phyloP scores from a whole-genome alignment of 805 yeast species.

The Kodamaea nitidulidarum region DNA sequence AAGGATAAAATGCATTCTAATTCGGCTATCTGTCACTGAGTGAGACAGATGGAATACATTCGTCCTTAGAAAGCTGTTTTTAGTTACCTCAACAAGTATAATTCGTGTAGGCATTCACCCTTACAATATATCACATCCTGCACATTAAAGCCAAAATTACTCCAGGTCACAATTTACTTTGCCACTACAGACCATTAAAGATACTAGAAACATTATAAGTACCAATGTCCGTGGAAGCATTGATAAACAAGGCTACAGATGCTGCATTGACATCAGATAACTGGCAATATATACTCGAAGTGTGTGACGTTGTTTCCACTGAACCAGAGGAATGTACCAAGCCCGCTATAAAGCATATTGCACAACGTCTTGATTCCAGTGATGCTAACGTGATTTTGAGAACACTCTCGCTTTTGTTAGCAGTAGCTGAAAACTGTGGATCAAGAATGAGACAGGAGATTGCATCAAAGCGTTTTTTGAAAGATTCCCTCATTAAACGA shows the following conservation, averaged over 20 bases:
- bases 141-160: background rate
- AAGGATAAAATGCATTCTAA: no score
- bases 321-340: conserved; percentile 38
- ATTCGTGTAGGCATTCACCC: background rate
- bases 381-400: conserved; percentile 42
- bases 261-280: conserved; percentile 39
- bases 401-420: conserved; percentile 32
- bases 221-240: conserved; percentile 8
- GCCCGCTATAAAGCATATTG: conserved; percentile 25
- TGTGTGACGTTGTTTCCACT: conserved; percentile 34
- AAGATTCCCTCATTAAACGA: conserved; percentile 31
- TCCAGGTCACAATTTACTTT: conserved; percentile 4
- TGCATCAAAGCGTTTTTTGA: conserved; percentile 34
- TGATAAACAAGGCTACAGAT: conserved; percentile 36
- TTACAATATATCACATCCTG: background rate
- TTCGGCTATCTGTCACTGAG: no score
- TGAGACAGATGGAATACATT: no score
- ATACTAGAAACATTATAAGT: no score
- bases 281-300: conserved; percentile 43
- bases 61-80: no score
- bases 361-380: conserved; percentile 22
- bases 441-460: conserved; percentile 43
- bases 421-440: conserved; percentile 44
- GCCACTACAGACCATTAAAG: conserved; percentile 1
- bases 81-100: no score